Evolutionary conservation across 1,284 basidiomycete species (phyloP).

Genomic region (Takashimella tepidaria): DNA sequence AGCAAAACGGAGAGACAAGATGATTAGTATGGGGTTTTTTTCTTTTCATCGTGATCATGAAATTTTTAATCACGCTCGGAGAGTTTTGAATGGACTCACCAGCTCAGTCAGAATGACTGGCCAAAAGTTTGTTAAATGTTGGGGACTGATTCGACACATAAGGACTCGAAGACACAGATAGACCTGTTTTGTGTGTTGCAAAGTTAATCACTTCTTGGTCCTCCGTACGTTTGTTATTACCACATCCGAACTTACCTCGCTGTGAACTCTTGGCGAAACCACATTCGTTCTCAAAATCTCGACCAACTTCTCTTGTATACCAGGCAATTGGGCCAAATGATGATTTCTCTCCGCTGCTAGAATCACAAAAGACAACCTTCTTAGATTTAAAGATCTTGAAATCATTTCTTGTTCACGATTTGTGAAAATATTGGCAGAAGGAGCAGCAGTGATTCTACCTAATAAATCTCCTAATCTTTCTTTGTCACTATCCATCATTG

Average conservation of each 20-base stretch:
- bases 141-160: slow-evolving; percentile 82
- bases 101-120: slow-evolving; percentile 90
- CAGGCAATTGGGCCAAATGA: slow-evolving; percentile 81
- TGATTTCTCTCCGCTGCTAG: slow-evolving; percentile 83
- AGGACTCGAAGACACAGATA: slow-evolving; percentile 90
- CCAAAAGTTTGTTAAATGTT: slow-evolving; percentile 94
- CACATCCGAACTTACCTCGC: slow-evolving; percentile 64
- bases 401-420: slow-evolving; percentile 92
- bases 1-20: background rate
- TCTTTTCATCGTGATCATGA: background rate
- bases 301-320: slow-evolving; percentile 93
- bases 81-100: too few relatives aligned
- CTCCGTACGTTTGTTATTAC: slow-evolving; percentile 3
- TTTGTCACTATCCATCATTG: slow-evolving; percentile 80
- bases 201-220: background rate
- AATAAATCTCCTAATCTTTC: slow-evolving; percentile 78
- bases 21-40: background rate
- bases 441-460: slow-evolving; percentile 73
- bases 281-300: slow-evolving; percentile 76
- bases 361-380: slow-evolving; percentile 79
- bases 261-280: slow-evolving; percentile 77
- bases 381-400: slow-evolving; percentile 77
- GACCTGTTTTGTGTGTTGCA: too few relatives aligned
- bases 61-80: slow-evolving; percentile 1
- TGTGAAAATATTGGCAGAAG: slow-evolving; percentile 93